Base-by-base conservation (phyloP, 31 red algal genomes). In the Bonnemaisonia californica region DNA sequence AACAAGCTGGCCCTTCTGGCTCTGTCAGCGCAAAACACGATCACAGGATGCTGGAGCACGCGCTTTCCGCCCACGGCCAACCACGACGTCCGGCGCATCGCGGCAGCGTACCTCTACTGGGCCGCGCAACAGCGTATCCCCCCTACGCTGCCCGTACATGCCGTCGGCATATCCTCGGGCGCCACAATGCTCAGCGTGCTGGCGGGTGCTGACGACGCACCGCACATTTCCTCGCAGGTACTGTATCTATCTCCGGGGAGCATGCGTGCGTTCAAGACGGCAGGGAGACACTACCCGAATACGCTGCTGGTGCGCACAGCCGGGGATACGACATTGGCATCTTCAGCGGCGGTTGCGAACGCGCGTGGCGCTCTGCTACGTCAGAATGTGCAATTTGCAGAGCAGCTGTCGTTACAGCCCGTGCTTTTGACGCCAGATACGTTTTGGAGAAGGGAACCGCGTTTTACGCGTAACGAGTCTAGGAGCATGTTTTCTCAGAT, bases 11-110 rank as follows among this genome's bases (percentile, higher is more conserved):
- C 86, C 18, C 65, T 77, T 21, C 77, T 90, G 22, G 86, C 86
- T 22, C 31, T 90, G 19, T 65, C 86, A 2, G 81, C 86, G 30
- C 57, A 45, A 16, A 82, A 81, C 60, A 59, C 48, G 2, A 55
- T 82, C 48, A 76, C 77, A 5, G 35, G 60, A 5, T 90, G 86
- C 21, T 90, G 86, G 86, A 90, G 86, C 77, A 90, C 86, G 41
- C 65, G 77, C 13, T 82, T 67, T 45, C 86, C 86, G 42, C 40
- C 35, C 16, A 34, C 54, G 28, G 47, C 81, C 54, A 90, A 90
- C 59, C 48, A 68, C 7, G 86, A 90, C 62, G 86, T 76, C 16
- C 18, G 21, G 28, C 69, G 77, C 4, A 77, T 90, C 22, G 65
- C 56, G 37, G 16, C 82, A 23, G 86, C 78, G n/a, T 39, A 69